Percentiles rank a stretch among this genome's conserved stretches.
Conservation (phyloP, 2,329 filamentous ascomycete species). For the Fusarium gaditjirri region DNA sequence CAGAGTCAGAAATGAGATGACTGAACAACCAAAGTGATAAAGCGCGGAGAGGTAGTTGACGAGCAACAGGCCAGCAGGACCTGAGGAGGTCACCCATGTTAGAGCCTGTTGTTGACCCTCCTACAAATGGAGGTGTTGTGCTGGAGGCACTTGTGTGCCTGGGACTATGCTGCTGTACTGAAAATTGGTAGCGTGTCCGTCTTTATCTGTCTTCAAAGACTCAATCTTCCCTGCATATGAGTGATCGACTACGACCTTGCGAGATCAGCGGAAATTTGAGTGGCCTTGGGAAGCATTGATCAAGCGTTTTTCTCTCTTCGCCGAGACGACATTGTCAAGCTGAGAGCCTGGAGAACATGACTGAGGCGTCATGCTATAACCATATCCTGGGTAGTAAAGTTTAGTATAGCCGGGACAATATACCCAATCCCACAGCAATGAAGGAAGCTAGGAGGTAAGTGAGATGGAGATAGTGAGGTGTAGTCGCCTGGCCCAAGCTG, state of each 20-base stretch:
- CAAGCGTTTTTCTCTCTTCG: slow-evolving; percentile 5
- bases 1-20: slow-evolving; percentile 23
- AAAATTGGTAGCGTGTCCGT: slow-evolving; percentile 19
- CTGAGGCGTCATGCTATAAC: slow-evolving; percentile 10
- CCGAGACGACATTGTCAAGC: slow-evolving; percentile 34
- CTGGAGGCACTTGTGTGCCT: neutral
- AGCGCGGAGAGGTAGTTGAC: slow-evolving; percentile 12
- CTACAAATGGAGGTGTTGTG: slow-evolving; percentile 25
- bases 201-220: slow-evolving; percentile 19
- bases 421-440: slow-evolving; percentile 30
- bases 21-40: slow-evolving; percentile 16
- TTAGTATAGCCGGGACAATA: slow-evolving; percentile 31
- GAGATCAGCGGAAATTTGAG: slow-evolving; percentile 39
- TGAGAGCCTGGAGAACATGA: slow-evolving; percentile 27
- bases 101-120: slow-evolving; percentile 34
- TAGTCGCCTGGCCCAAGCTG: slow-evolving; percentile 11
- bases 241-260: slow-evolving; percentile 35
- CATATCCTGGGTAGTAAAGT: slow-evolving; percentile 11
- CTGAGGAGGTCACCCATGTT: slow-evolving; percentile 25
- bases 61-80: slow-evolving; percentile 11
- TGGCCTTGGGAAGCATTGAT: slow-evolving; percentile 13
- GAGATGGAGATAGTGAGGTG: slow-evolving; percentile 14
- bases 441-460: slow-evolving; percentile 5
- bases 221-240: slow-evolving; percentile 30
- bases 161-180: slow-evolving; percentile 2